These are phyloP conservation scores for Solanum chilense DNA, from an alignment of 257 asterid genomes.

Conservation along the genomic window DNA sequence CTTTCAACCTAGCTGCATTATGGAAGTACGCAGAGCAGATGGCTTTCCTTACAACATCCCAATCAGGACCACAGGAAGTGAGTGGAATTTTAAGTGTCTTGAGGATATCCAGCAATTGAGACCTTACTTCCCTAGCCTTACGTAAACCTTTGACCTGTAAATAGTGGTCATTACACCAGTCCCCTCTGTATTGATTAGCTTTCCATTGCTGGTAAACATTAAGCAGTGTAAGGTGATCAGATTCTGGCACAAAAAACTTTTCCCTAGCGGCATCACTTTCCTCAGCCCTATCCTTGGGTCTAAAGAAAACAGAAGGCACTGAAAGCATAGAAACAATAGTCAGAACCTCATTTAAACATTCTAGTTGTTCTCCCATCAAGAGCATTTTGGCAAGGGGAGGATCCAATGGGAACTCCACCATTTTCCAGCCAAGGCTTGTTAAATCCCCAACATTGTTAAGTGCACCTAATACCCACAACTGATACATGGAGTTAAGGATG, in stretches of 20 bases:
- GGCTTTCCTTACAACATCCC: conserved; percentile 85
- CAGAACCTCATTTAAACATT: conserved; percentile 72
- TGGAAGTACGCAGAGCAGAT: conserved; percentile 93
- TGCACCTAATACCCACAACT: conserved; percentile 95
- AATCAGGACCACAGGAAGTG: conserved; percentile 79
- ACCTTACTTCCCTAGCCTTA: conserved; percentile 88
- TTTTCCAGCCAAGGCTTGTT: conserved; percentile 85
- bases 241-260: conserved; percentile 88
- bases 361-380: conserved; percentile 71
- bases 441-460: conserved; percentile 75
- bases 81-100: conserved; percentile 65
- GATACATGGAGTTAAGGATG: conserved; percentile 90
- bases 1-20: conserved; percentile 71
- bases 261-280: conserved; percentile 97
- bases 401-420: conserved; percentile 97
- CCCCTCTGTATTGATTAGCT: conserved; percentile 72
- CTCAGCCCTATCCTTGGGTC: conserved; percentile 93
- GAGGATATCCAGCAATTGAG: conserved; percentile 72
- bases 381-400: conserved; percentile 99
- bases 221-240: conserved; percentile 81
- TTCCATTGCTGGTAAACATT: conserved; percentile 90
- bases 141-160: conserved; percentile 83
- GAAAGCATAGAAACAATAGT: conserved; percentile 96
- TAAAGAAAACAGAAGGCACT: conserved; percentile 84
- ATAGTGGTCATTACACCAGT: conserved; percentile 91